Percentiles rank a stretch among this genome's conserved stretches.
Evolutionary conservation across 768 basidiomycete species (phyloP).

Genomic region (Cubamyces lactineus): DNA sequence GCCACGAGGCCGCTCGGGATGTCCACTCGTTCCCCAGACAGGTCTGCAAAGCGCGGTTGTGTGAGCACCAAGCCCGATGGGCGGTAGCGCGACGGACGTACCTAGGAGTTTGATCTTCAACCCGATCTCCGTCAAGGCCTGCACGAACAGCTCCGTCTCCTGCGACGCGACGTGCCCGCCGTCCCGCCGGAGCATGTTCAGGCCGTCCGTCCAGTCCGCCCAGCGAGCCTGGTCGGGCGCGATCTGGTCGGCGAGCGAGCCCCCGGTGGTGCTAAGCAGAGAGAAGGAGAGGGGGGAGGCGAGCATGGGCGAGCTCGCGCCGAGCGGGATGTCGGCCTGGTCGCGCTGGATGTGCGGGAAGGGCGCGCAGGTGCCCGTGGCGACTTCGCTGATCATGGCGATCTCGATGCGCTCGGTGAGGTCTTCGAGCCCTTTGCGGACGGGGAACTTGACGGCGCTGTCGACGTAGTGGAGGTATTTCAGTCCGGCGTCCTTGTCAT

Average conservation of each 20-base stretch:
- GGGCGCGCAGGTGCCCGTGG: constrained; percentile 70
- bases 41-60: constrained; percentile 50
- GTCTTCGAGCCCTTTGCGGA: constrained; percentile 83
- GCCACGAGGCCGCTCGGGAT: constrained; percentile 79
- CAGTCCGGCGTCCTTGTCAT: constrained; percentile 68
- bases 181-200: constrained; percentile 84
- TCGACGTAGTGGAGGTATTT: constrained; percentile 89
- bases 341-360: constrained; percentile 55
- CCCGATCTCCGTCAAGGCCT: constrained; percentile 88
- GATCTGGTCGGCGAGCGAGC: constrained; percentile 76
- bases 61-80: not conserved
- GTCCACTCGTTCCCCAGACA: constrained; percentile 88
- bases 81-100: constrained; percentile 38
- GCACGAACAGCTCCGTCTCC: constrained; percentile 85
- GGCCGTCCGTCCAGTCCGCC: constrained; percentile 94
- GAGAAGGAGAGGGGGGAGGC: constrained; percentile 79
- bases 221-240: constrained; percentile 76
- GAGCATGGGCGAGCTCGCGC: constrained; percentile 52
- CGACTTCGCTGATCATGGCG: constrained; percentile 76
- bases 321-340: constrained; percentile 55
- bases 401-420: constrained; percentile 87
- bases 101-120: constrained; percentile 89
- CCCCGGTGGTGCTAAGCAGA: constrained; percentile 64
- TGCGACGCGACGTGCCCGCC: constrained; percentile 83
- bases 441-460: constrained; percentile 75